These are phyloP conservation scores for Fusarium pilosicola DNA, from an alignment of 2,329 filamentous ascomycete genomes.

Conservation along the genomic window DNA sequence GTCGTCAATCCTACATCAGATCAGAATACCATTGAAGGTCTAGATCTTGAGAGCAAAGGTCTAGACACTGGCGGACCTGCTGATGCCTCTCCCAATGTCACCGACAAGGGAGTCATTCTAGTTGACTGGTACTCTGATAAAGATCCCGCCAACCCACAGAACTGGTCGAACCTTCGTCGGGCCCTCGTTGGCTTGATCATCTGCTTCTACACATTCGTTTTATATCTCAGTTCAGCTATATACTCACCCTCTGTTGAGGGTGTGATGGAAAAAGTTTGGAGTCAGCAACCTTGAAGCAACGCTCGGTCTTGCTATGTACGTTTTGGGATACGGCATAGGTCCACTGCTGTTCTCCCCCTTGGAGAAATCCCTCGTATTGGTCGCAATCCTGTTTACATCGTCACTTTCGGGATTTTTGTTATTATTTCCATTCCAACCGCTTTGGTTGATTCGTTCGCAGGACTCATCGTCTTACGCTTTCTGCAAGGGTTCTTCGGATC, in stretches of 20 bases:
- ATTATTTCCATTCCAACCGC: conserved; percentile 72
- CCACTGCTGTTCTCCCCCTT: conserved; percentile 71
- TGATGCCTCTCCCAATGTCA: conserved; percentile 56
- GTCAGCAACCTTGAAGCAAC: conserved; percentile 62
- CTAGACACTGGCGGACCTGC: conserved; percentile 55
- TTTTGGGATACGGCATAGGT: conserved; percentile 70
- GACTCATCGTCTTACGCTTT: conserved; percentile 71
- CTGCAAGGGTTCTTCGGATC: conserved; percentile 73
- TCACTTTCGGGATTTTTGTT: conserved; percentile 74
- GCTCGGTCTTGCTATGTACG: conserved; percentile 69
- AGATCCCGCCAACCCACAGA: conserved; percentile 64
- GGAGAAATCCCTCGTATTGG: conserved; percentile 74
- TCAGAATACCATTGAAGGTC: not conserved
- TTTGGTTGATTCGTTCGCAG: conserved; percentile 69
- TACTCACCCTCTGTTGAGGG: conserved; percentile 57
- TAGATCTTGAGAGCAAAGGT: conserved; percentile 47
- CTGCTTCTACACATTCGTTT: conserved; percentile 67
- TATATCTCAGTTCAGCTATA: conserved; percentile 61
- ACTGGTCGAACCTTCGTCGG: conserved; percentile 60
- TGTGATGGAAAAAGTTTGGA: conserved; percentile 61
- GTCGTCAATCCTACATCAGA: not conserved
- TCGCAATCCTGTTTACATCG: conserved; percentile 73
- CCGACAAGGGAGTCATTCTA: conserved; percentile 60
- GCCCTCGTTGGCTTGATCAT: conserved; percentile 55
- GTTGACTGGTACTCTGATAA: conserved; percentile 66